A percentile compares a stretch with the other conserved stretches of the same genome.
Evolutionary conservation across 1,284 basidiomycete species (phyloP).

Genomic region (Polyporus tsugae): DNA sequence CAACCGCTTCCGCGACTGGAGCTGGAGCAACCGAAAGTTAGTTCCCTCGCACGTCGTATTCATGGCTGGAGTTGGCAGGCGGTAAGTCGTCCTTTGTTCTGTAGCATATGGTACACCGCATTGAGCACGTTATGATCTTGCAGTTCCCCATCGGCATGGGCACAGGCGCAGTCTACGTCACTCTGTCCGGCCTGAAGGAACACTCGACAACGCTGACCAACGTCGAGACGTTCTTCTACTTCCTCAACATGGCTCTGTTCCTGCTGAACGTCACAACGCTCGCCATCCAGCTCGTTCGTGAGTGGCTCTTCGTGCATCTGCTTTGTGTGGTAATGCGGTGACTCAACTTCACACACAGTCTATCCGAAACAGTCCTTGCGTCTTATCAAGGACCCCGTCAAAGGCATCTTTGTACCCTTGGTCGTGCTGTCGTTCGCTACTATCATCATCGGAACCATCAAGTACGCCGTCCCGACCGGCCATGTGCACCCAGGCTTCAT

Average conservation of each 20-base stretch:
- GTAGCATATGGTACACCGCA: background rate
- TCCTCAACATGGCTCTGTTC: slow-evolving; percentile 55
- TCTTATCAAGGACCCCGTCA: slow-evolving; percentile 53
- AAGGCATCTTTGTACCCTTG: slow-evolving; percentile 56
- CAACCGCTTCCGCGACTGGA: slow-evolving; percentile 11
- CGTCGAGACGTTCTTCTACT: slow-evolving; percentile 55
- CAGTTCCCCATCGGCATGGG: slow-evolving; percentile 62
- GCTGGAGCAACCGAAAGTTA: slow-evolving; percentile 20
- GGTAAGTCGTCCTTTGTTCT: slow-evolving; percentile 34
- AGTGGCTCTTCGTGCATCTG: slow-evolving; percentile 23
- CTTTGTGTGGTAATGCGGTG: background rate
- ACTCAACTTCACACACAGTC: slow-evolving; percentile 39
- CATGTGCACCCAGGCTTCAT: slow-evolving; percentile 46
- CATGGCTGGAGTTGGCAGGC: slow-evolving; percentile 62
- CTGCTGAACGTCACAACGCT: slow-evolving; percentile 52
- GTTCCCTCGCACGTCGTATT: slow-evolving; percentile 49
- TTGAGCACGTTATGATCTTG: background rate
- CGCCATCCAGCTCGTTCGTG: slow-evolving; percentile 52
- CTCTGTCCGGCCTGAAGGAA: slow-evolving; percentile 50
- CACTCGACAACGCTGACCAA: slow-evolving; percentile 44
- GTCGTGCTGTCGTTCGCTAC: slow-evolving; percentile 59
- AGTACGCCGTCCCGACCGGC: slow-evolving; percentile 51
- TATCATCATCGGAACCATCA: slow-evolving; percentile 57
- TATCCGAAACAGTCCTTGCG: slow-evolving; percentile 53
- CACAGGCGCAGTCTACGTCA: slow-evolving; percentile 57